phyloP scores from a whole-genome alignment of 768 basidiomycete genomes.

The Coprinopsis marcescibilis region DNA sequence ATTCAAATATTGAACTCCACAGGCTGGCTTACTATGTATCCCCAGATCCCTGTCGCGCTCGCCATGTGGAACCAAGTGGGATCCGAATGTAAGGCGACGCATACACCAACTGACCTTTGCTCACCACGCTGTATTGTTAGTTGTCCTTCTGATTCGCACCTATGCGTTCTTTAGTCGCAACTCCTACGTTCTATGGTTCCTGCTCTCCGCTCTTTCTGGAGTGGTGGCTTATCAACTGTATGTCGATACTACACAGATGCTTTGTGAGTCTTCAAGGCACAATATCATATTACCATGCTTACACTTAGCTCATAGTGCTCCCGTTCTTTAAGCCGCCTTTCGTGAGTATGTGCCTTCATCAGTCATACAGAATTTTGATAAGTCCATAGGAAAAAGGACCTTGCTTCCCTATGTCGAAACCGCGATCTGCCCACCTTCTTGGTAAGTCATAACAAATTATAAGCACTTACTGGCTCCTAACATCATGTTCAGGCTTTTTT shows the following conservation, averaged over 20 bases:
- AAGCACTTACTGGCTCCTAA: conserved; percentile 10
- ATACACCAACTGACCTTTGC: conserved; percentile 11
- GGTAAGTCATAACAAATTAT: conserved; percentile 35
- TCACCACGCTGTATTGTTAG: conserved; percentile 31
- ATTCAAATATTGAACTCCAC: neutral
- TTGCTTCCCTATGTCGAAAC: conserved; percentile 77
- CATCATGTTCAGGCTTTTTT: conserved; percentile 42
- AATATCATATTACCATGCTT: too few relatives aligned
- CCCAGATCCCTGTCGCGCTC: conserved; percentile 70
- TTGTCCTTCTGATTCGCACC: conserved; percentile 76
- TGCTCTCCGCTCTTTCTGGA: conserved; percentile 62
- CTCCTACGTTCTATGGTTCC: conserved; percentile 54
- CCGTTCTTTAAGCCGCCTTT: conserved; percentile 60
- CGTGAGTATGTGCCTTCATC: conserved; percentile 30
- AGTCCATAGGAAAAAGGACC: conserved; percentile 47
- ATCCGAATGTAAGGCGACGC: conserved; percentile 54
- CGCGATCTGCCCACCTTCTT: conserved; percentile 76
- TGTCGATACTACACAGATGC: conserved; percentile 74
- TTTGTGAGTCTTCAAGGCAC: conserved; percentile 52
- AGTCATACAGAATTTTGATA: conserved; percentile 1
- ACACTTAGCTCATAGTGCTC: too few relatives aligned
- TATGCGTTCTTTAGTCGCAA: conserved; percentile 86
- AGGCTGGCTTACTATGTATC: conserved; percentile 8
- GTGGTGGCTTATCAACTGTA: conserved; percentile 80
- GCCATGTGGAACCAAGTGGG: conserved; percentile 88